phyloP scores from a whole-genome alignment of 257 asterid species.

The Capsicum rhomboideum region DNA sequence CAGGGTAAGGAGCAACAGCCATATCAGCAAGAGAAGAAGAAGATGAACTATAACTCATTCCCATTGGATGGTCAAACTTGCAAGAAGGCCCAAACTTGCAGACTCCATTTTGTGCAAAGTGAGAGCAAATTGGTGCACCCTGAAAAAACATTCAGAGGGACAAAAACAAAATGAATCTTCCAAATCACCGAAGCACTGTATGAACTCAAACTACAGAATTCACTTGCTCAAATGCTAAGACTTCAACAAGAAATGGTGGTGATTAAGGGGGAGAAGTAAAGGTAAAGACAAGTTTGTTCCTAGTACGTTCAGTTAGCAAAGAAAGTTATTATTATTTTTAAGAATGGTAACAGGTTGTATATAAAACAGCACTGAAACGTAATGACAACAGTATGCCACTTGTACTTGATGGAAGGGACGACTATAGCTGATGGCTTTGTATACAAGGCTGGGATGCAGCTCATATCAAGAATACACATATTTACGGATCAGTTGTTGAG shows the following conservation, averaged over 20 bases:
- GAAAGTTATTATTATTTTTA: not conserved
- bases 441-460: not conserved
- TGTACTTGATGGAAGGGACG: not conserved
- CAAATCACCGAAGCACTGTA: not conserved
- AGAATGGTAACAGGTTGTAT: not conserved
- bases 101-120: slow-evolving; percentile 72
- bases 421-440: not conserved
- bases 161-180: not conserved
- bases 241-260: not conserved
- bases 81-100: slow-evolving; percentile 90
- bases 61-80: slow-evolving; percentile 87
- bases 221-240: not conserved
- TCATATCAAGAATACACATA: not conserved
- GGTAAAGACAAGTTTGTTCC: not conserved
- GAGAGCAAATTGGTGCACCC: slow-evolving; percentile 80
- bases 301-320: not conserved
- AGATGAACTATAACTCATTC: slow-evolving; percentile 73
- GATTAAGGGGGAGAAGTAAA: not conserved
- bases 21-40: slow-evolving; percentile 85
- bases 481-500: not conserved
- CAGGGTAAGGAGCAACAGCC: slow-evolving; percentile 91
- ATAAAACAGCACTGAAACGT: not conserved
- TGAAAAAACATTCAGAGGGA: slow-evolving; percentile 14
- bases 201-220: not conserved
- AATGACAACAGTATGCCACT: not conserved